Base-by-base conservation (phyloP, 495 filamentous ascomycete genomes). In the Collariella sp. region DNA sequence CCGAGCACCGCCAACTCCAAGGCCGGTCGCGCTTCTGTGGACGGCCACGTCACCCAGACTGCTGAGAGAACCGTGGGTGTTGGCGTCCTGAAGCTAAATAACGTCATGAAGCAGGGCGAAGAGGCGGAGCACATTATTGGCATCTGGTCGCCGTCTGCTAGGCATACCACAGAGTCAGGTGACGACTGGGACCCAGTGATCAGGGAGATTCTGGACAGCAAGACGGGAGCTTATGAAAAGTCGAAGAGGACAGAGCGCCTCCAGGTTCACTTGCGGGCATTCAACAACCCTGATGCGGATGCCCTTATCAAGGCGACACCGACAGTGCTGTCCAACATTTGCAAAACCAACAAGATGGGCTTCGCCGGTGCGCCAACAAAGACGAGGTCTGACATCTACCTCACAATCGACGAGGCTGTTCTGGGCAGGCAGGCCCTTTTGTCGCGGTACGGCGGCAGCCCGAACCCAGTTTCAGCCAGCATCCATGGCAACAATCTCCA, bases 321-420 rank as follows among this genome's bases (percentile, higher is more conserved):
- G 9, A 97, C 93, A 0, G 72, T 94, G 5, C 80, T 97, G 34
- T 87, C 94, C 50, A 82, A 83, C 39, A 79, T 96, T 52, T 77
- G 77, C 55, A 84, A 83, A 59, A 91, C 90, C 6, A 80, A 77
- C 57, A 89, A 91, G 66, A 89, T 96, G 61, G 91, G 89, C n/a
- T 99, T 99, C 69, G 85, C 93, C 2, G 90, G 90, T 18, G 91
- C 89, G 7, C 93, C 93, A 1, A 88, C 86, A 0, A 87, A 87
- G 61, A 78, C 88, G 9, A 73, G 93, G 57, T 95, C 88, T 12
- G 93, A 99, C 64, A 96, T 99, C 44, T 99, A 97, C 65, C 66
- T 99, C 20, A 95, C 88, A 0, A 67, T 99, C 46, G 79, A 80
- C 35, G 83, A 88, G 58, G 84, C 89, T 0, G 75, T 79, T 13